A percentile compares a stretch with the other conserved stretches of the same genome.
These are phyloP conservation scores for Irpex sp. DNA, from an alignment of 1,284 basidiomycete species.

Conservation along the genomic window DNA sequence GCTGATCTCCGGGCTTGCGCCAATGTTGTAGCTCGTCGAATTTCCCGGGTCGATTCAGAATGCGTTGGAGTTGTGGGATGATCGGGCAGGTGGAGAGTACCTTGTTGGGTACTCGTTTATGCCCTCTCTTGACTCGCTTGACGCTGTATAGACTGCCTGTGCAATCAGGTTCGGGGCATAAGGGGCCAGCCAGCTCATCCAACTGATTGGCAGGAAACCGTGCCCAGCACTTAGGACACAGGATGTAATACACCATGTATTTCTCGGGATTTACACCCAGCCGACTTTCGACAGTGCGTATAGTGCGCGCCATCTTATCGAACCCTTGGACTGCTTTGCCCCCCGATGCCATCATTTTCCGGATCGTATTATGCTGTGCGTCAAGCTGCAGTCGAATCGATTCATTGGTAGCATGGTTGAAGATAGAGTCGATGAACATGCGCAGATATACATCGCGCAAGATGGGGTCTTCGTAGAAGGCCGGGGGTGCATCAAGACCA, in stretches of 20 bases:
- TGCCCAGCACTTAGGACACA: constrained; percentile 16
- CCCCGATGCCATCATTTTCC: not conserved
- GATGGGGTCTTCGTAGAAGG: constrained; percentile 10
- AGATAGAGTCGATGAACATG: constrained; percentile 5
- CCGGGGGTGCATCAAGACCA: not conserved
- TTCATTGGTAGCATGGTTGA: constrained; percentile 6
- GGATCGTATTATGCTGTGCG: not conserved
- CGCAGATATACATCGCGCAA: constrained; percentile 12
- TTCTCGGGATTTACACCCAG: constrained; percentile 15
- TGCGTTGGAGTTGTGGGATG: not conserved
- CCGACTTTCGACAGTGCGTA: constrained; percentile 13
- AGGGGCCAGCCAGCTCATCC: not conserved
- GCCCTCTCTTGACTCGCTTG: not conserved
- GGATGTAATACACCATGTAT: constrained; percentile 14
- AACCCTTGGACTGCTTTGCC: constrained; percentile 8
- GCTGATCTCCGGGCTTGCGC: constrained; percentile 5
- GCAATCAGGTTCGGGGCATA: not conserved
- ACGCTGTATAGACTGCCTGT: not conserved
- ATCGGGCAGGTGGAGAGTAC: constrained; percentile 1
- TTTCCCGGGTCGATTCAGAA: constrained; percentile 10
- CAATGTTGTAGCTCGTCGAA: constrained; percentile 10
- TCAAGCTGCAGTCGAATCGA: not conserved
- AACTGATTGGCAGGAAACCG: not conserved
- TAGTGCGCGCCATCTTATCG: constrained; percentile 13
- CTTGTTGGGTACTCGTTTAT: constrained; percentile 10